Evolutionary conservation across 768 basidiomycete genomes (phyloP).

Genomic region (Sistotremastrum niveocremeum): DNA sequence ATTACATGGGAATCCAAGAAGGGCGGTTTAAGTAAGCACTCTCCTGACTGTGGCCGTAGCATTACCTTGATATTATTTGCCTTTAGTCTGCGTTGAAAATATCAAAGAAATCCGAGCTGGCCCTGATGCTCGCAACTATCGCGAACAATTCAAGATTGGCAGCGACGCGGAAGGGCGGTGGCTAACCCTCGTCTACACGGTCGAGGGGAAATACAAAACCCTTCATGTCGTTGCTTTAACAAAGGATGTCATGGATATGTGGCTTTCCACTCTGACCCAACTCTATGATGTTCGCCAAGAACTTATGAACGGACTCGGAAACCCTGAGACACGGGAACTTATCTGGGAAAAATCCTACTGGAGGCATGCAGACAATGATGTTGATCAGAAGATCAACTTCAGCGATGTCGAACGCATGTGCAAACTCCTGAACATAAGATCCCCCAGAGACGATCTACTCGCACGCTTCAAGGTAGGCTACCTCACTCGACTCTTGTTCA

Average conservation of each 20-base stretch:
- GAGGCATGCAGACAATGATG: constrained; percentile 53
- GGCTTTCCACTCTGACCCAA: constrained; percentile 50
- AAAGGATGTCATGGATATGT: constrained; percentile 43
- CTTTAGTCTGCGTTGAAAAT: constrained; percentile 66
- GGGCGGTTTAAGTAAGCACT: constrained; percentile 43
- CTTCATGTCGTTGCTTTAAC: constrained; percentile 72
- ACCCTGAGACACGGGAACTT: constrained; percentile 46
- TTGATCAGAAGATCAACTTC: constrained; percentile 51
- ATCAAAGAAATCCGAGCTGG: constrained; percentile 81
- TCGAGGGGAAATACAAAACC: constrained; percentile 69
- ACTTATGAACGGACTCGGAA: constrained; percentile 54
- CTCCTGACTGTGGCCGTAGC: neutral
- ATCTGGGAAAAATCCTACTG: constrained; percentile 78
- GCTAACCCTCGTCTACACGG: constrained; percentile 77
- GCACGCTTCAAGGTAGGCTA: constrained; percentile 42
- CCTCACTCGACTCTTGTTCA: neutral
- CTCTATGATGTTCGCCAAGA: constrained; percentile 54
- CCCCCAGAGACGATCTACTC: constrained; percentile 36
- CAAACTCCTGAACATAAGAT: constrained; percentile 52
- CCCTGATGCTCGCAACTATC: constrained; percentile 54
- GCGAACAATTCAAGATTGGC: constrained; percentile 53
- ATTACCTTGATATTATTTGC: neutral
- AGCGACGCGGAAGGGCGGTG: constrained; percentile 54
- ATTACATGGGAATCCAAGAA: constrained; percentile 70
- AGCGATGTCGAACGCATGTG: constrained; percentile 63